These are phyloP conservation scores for Hyaloscypha bicolor DNA, from an alignment of 495 filamentous ascomycete genomes.

Conservation along the genomic window DNA sequence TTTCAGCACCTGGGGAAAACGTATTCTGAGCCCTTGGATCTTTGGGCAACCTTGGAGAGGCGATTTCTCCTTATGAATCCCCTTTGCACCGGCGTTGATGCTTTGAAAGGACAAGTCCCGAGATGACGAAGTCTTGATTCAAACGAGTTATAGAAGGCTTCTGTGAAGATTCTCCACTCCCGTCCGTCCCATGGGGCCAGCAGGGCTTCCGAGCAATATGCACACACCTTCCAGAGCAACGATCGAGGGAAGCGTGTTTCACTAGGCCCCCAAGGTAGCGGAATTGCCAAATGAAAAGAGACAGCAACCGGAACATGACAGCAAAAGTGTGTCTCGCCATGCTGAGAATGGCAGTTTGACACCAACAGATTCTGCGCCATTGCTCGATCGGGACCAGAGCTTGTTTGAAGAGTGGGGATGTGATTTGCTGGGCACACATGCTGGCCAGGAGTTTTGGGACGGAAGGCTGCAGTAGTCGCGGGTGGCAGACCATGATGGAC, in stretches of 20 bases:
- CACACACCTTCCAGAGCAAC: conserved; percentile 26
- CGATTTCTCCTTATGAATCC: conserved; percentile 19
- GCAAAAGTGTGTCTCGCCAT: conserved; percentile 41
- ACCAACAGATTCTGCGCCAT: conserved; percentile 43
- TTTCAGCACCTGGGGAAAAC: conserved; percentile 15
- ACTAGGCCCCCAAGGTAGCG: conserved; percentile 40
- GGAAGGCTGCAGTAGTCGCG: conserved; percentile 33
- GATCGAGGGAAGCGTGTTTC: conserved; percentile 38
- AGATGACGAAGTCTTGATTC: conserved; percentile 23
- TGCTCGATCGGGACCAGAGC: conserved; percentile 46
- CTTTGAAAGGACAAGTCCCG: conserved; percentile 16
- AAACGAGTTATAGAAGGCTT: conserved; percentile 27
- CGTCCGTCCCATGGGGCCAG: conserved; percentile 27
- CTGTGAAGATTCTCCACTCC: conserved; percentile 29
- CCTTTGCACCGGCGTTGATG: conserved; percentile 2
- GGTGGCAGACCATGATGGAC: conserved; percentile 21
- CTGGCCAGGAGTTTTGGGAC: conserved; percentile 31
- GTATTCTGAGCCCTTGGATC: conserved; percentile 19
- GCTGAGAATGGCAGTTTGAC: conserved; percentile 51
- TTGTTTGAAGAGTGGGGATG: conserved; percentile 41
- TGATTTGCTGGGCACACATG: conserved; percentile 26
- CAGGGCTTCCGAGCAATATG: conserved; percentile 19
- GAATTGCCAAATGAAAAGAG: conserved; percentile 42
- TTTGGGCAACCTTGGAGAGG: conserved; percentile 2
- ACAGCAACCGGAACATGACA: conserved; percentile 47